Percentiles rank a stretch among this genome's conserved stretches.
Evolutionary conservation across 164 flowering plant genomes (phyloP).

Genomic region (Nymphaea colorata): DNA sequence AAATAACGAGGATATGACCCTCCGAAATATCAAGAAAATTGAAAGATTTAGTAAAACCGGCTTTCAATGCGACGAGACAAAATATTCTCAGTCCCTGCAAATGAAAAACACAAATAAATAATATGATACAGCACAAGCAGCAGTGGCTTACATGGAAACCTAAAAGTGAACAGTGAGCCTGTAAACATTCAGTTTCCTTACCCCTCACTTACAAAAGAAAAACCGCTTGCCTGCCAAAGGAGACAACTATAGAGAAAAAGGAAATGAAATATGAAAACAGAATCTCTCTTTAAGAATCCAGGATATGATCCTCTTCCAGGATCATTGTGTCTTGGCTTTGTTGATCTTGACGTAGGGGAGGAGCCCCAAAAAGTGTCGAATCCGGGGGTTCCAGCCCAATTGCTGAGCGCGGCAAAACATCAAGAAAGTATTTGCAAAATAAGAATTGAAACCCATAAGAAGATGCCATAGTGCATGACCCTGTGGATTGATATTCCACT

Average conservation of each 20-base stretch:
- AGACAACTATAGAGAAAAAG: background rate
- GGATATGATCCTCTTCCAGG: background rate
- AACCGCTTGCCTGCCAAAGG: background rate
- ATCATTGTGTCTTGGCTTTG: conserved; percentile 39
- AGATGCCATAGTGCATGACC: conserved; percentile 84
- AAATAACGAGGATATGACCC: too few relatives aligned
- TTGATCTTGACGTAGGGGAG: conserved; percentile 69
- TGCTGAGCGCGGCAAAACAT: conserved; percentile 86
- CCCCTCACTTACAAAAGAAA: background rate
- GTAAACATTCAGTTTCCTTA: background rate
- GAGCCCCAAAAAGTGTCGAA: conserved; percentile 36
- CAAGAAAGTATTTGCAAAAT: conserved; percentile 69
- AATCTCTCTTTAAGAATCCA: background rate
- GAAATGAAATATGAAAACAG: background rate
- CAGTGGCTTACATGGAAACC: background rate
- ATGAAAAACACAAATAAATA: too few relatives aligned
- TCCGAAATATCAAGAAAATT: too few relatives aligned
- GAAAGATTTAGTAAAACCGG: too few relatives aligned
- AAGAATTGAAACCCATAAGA: conserved; percentile 70
- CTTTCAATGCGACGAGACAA: background rate
- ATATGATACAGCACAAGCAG: background rate
- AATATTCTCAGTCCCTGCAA: background rate
- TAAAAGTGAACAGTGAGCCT: background rate
- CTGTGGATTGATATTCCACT: conserved; percentile 51
- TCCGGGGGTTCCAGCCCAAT: conserved; percentile 51